Evolutionary conservation across 768 basidiomycete species (phyloP).

Genomic region (Termitomyces sp.): DNA sequence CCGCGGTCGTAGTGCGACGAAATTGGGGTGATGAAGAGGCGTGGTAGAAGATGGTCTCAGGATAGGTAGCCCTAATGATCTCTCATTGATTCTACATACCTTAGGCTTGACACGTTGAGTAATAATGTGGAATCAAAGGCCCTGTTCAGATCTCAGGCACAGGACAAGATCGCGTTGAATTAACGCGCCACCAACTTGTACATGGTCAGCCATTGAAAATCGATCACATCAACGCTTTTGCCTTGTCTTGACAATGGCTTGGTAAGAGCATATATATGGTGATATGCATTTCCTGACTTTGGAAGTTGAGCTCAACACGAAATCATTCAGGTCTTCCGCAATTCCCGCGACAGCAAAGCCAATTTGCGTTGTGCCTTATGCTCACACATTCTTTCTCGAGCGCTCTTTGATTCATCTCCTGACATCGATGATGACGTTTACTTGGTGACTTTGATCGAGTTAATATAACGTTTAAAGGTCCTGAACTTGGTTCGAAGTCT

Average conservation of each 20-base stretch:
- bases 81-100: slow-evolving; percentile 6
- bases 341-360: not conserved
- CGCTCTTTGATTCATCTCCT: not conserved
- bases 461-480: not conserved
- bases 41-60: slow-evolving; percentile 13
- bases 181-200: too few relatives aligned
- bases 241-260: not conserved
- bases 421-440: slow-evolving; percentile 2
- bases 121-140: not conserved
- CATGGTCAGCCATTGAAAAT: not conserved
- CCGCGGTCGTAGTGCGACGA: slow-evolving; percentile 9
- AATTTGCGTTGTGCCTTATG: not conserved
- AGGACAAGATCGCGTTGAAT: too few relatives aligned
- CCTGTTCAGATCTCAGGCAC: not conserved
- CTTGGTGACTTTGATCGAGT: slow-evolving; percentile 2
- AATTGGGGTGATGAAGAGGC: slow-evolving; percentile 19
- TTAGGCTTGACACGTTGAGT: not conserved
- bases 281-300: not conserved
- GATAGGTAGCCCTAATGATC: not conserved
- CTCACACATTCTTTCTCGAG: not conserved
- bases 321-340: not conserved
- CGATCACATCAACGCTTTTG: not conserved
- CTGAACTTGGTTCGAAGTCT: not conserved
- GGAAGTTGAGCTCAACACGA: not conserved
- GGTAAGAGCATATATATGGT: not conserved